Conservation (phyloP, 192 early-diverging fungal species). For the Podila epigama region DNA sequence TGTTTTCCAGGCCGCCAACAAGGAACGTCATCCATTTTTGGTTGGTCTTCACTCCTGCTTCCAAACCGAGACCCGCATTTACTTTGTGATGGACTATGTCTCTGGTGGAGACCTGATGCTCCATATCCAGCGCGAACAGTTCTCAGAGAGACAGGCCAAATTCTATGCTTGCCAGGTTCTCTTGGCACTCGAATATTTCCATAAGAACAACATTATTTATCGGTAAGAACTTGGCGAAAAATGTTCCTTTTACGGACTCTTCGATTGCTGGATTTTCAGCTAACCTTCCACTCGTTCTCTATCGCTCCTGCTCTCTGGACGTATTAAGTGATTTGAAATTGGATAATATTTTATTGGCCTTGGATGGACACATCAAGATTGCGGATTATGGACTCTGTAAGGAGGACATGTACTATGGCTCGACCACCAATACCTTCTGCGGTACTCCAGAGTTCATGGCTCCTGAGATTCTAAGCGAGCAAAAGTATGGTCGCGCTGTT, state of each 20-base stretch:
- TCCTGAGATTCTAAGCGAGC: constrained; percentile 95
- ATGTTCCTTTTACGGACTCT: not conserved
- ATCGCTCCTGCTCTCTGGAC: not conserved
- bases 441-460: constrained; percentile 99
- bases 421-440: constrained; percentile 94
- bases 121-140: constrained; percentile 94
- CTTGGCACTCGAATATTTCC: constrained; percentile 95
- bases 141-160: constrained; percentile 90
- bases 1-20: constrained; percentile 91
- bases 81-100: constrained; percentile 99
- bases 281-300: not conserved
- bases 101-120: constrained; percentile 98
- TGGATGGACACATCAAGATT: constrained; percentile 96
- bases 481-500: constrained; percentile 94
- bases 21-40: constrained; percentile 93
- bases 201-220: constrained; percentile 93
- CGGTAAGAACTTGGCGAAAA: constrained; percentile 52
- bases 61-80: constrained; percentile 93
- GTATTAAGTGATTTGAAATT: constrained; percentile 86
- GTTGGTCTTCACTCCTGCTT: constrained; percentile 97
- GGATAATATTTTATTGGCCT: constrained; percentile 92
- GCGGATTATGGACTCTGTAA: constrained; percentile 99
- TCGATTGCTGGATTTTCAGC: not conserved
- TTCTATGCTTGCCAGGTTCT: constrained; percentile 97
- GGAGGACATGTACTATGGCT: constrained; percentile 90